Conservation (phyloP, 75 land plant genomes). For the Pinus tabuliformis region DNA sequence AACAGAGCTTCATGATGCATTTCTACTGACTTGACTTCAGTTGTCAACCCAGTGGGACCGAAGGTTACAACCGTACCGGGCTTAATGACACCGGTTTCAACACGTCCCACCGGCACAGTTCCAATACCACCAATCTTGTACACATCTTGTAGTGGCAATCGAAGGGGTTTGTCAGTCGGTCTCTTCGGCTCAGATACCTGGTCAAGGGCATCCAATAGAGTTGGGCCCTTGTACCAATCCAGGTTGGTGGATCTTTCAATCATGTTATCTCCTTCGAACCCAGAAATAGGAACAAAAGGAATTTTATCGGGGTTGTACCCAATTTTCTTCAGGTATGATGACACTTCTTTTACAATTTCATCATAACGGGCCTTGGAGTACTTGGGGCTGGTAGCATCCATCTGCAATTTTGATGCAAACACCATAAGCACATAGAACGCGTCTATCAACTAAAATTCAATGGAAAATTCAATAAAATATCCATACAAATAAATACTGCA, state of each 20-base stretch:
- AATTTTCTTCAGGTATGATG: constrained; percentile 60
- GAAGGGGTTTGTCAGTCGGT: constrained; percentile 52
- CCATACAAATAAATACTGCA: too few species aligned
- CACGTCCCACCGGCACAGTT: constrained; percentile 47
- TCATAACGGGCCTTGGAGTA: constrained; percentile 61
- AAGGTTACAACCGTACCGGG: constrained; percentile 53
- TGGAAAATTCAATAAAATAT: too few species aligned
- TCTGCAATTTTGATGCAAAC: constrained; percentile 12
- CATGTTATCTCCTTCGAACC: constrained; percentile 65
- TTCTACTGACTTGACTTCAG: constrained; percentile 57
- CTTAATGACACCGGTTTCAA: constrained; percentile 49
- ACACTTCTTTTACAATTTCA: constrained; percentile 61
- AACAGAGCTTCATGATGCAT: constrained; percentile 52
- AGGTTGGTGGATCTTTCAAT: constrained; percentile 47
- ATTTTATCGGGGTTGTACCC: constrained; percentile 65
- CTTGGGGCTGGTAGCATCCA: constrained; percentile 69
- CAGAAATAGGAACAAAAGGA: constrained; percentile 54
- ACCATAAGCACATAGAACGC: too few species aligned
- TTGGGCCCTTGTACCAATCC: constrained; percentile 57
- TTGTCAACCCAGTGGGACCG: constrained; percentile 43
- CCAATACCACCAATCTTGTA: constrained; percentile 66
- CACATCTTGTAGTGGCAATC: constrained; percentile 52
- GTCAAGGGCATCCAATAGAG: constrained; percentile 47
- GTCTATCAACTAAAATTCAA: too few species aligned
- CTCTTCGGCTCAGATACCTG: constrained; percentile 42